A percentile compares a stretch with the other conserved stretches of the same genome.
Conservation (phyloP, 331 rosid species). For the Pyrus hybrid region DNA sequence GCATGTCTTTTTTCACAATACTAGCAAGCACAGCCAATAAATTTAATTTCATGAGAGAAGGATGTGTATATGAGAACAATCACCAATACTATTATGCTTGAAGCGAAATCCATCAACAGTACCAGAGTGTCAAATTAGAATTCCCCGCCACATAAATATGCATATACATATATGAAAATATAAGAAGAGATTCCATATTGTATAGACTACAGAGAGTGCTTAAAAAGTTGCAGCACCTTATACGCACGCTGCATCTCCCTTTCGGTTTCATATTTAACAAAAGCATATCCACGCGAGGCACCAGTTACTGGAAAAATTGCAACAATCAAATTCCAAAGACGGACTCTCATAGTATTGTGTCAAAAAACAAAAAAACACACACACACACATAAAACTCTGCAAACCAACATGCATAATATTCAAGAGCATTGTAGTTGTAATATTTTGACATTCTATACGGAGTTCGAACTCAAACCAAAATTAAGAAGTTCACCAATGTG, state of each 20-base stretch:
- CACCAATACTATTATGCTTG: no score
- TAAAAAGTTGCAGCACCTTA: slow-evolving; percentile 31
- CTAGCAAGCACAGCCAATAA: no score
- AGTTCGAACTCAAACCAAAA: neutral
- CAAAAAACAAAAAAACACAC: neutral
- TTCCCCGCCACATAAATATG: neutral
- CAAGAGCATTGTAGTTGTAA: neutral
- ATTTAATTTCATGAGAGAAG: no score
- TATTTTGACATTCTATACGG: neutral
- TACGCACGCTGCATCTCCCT: slow-evolving; percentile 79
- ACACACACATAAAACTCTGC: no score
- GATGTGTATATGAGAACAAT: no score
- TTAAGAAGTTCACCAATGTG: slow-evolving; percentile 62
- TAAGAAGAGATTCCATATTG: neutral
- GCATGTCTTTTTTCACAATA: neutral
- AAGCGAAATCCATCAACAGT: no score
- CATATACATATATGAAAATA: neutral
- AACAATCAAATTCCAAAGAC: neutral
- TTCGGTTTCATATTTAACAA: slow-evolving; percentile 78
- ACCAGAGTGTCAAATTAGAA: no score
- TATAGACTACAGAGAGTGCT: neutral
- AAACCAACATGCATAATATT: neutral
- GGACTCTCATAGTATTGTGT: neutral
- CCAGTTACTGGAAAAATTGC: slow-evolving; percentile 61
- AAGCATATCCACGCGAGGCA: slow-evolving; percentile 90